phyloP scores from a whole-genome alignment of 2,329 filamentous ascomycete genomes.

The Amauroascus niger region DNA sequence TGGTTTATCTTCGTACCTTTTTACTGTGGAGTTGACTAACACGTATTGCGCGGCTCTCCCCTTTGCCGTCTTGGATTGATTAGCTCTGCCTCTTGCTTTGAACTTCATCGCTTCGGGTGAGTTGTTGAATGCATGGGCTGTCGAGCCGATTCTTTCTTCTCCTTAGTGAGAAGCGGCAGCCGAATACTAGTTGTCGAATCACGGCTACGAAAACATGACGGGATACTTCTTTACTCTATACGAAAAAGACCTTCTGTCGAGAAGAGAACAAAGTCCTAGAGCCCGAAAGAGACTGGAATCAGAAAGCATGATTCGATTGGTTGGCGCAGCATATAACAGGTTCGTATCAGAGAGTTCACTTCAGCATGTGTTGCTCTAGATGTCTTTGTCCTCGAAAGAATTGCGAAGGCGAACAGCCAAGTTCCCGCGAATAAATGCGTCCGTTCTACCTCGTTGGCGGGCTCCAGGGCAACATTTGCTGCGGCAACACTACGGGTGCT shows the following conservation, averaged over 20 bases:
- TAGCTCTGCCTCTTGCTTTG: constrained; percentile 69
- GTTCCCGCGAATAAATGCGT: not conserved
- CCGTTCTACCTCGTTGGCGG: not conserved
- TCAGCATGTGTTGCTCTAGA: constrained; percentile 17
- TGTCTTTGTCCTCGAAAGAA: not conserved
- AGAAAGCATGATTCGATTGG: not conserved
- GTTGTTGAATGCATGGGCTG: constrained; percentile 41
- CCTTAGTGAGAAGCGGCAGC: constrained; percentile 51
- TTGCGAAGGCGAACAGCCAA: not conserved
- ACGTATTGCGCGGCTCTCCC: not conserved
- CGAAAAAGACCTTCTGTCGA: not conserved
- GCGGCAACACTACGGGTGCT: constrained; percentile 75
- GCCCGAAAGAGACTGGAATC: not conserved
- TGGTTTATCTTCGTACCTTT: not conserved
- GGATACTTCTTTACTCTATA: too few relatives aligned
- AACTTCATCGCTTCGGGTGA: constrained; percentile 91
- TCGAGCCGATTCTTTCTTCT: constrained; percentile 20
- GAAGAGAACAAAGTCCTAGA: not conserved
- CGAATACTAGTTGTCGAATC: constrained; percentile 12
- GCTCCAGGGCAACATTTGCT: constrained; percentile 17
- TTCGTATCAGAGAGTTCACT: constrained; percentile 22
- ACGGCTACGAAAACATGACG: not conserved
- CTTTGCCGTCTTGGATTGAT: constrained; percentile 5
- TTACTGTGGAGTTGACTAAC: constrained; percentile 1
- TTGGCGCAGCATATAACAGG: constrained; percentile 18